Percentiles rank a stretch among this genome's conserved stretches.
phyloP scores from a whole-genome alignment of 2,329 filamentous ascomycete genomes.

The Lecanosticta acicola region DNA sequence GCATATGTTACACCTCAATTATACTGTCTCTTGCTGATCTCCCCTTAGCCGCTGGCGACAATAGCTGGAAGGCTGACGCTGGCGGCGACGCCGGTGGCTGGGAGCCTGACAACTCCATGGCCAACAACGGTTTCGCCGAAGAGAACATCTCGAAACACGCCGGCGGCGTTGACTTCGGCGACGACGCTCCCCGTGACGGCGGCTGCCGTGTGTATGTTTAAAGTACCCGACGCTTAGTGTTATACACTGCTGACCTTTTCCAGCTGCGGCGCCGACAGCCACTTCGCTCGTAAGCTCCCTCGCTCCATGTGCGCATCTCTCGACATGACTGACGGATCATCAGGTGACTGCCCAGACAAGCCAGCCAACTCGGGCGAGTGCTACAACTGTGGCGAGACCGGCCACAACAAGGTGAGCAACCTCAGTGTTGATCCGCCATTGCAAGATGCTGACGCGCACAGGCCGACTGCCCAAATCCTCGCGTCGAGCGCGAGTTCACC shows the following conservation, averaged over 20 bases:
- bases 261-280: slow-evolving; percentile 40
- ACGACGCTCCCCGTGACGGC: slow-evolving; percentile 20
- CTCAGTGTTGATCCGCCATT: too few relatives aligned
- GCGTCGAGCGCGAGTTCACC: slow-evolving; percentile 47
- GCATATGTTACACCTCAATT: slow-evolving; percentile 2
- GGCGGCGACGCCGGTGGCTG: slow-evolving; percentile 9
- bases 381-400: slow-evolving; percentile 48
- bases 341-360: slow-evolving; percentile 46
- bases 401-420: slow-evolving; percentile 50
- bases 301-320: too few relatives aligned
- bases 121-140: slow-evolving; percentile 8
- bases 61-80: slow-evolving; percentile 21
- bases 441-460: background rate
- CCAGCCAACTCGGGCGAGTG: slow-evolving; percentile 42
- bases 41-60: slow-evolving; percentile 11
- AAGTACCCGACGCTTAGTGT: background rate
- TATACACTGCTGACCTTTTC: slow-evolving; percentile 25
- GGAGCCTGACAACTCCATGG: slow-evolving; percentile 9
- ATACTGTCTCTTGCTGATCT: slow-evolving; percentile 6
- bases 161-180: slow-evolving; percentile 11
- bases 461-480: slow-evolving; percentile 55
- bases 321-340: too few relatives aligned
- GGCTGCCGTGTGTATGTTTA: slow-evolving; percentile 41
- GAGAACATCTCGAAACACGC: slow-evolving; percentile 30
- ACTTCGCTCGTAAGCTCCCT: slow-evolving; percentile 46